Percentiles rank a stretch among this genome's conserved stretches.
Conservation (phyloP, 139 green algal species). For the Nannochloris sp. region DNA sequence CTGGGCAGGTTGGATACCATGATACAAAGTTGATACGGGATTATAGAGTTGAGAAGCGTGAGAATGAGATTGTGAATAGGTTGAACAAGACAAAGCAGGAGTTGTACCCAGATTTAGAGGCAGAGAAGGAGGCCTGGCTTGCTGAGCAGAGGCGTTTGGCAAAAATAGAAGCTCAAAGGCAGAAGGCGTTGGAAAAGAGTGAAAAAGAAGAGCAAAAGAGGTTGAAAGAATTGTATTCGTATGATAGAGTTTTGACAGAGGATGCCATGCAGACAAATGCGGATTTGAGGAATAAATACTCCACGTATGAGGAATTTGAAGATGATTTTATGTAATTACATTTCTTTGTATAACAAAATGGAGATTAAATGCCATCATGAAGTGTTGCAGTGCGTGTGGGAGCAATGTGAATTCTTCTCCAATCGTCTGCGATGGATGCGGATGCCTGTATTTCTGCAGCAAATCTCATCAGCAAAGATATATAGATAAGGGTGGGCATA, state of each 20-base stretch:
- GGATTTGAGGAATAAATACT: constrained; percentile 70
- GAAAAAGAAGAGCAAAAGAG: constrained; percentile 51
- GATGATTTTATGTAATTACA: constrained; percentile 90
- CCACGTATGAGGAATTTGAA: constrained; percentile 70
- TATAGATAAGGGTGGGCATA: too few species aligned
- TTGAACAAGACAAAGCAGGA: constrained; percentile 86
- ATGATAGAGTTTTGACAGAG: constrained; percentile 44
- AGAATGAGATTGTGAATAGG: constrained; percentile 88
- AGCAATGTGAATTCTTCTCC: too few species aligned
- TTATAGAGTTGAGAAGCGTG: constrained; percentile 54
- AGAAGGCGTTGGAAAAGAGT: constrained; percentile 48
- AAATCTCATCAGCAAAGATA: too few species aligned
- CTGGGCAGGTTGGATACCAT: constrained; percentile 85
- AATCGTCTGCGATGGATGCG: too few species aligned
- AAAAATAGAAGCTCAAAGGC: constrained; percentile 36
- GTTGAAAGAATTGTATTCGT: constrained; percentile 64
- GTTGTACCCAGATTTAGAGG: constrained; percentile 65
- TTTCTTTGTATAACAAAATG: background rate
- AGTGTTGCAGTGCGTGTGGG: too few species aligned
- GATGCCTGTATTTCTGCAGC: too few species aligned
- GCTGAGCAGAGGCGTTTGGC: constrained; percentile 25
- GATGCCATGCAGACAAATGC: constrained; percentile 73
- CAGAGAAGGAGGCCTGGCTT: constrained; percentile 55
- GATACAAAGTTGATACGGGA: constrained; percentile 60
- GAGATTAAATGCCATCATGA: too few species aligned